Evolutionary conservation across 108 stramenopile genomes (phyloP), one percentile per base, ranked within the genome.

Genomic region (Aurantiochytrium sp.): DNA sequence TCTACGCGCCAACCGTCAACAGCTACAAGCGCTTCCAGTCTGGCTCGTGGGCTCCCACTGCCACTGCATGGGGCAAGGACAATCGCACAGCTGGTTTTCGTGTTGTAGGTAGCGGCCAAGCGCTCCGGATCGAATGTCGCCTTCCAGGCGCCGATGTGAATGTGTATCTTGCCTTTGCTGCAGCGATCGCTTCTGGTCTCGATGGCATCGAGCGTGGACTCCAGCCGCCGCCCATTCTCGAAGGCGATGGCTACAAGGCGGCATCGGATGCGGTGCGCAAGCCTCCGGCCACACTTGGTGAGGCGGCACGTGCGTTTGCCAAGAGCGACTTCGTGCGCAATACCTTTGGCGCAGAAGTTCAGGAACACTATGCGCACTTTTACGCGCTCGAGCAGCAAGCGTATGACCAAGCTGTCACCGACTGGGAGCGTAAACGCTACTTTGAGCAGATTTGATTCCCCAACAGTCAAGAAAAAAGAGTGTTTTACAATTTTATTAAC

Each of bases 1-100:
- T 88, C 6, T 88, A 88, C 59, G 58, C 59, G 44, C 87, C 87
- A 43, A 88, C 87, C 19, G 42, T 88, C 58, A 88, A 88, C 87
- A 29, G 58, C 42, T 88, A 88, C 59, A 88, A 88, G 5, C 87
- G 87, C 23, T 60, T 42, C 59, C 59, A 45, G 43, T 43, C 87
- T 10, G 25, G 23, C 18, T 59, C 58, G 29, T 88, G 87, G 87
- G 87, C 87, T 5, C 87, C 87, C 10, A 88, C 87, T 16, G 87
- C 87, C 16, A 35, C 44, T 10, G 58, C 58, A 6, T 88, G 58
- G 59, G 58, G 58, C 43, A 28, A 28, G 58, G 87, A 88, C 4
- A 88, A 88, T 59, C 87, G 87, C 35, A 88, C 87, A 6, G 59
- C 87, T 8, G 87, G 87, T 21, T 88, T 88, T 44, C 87, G 87